These are phyloP conservation scores for Rhododendron williamsianum DNA, from an alignment of 148 eudicot genomes.

Conservation along the genomic window DNA sequence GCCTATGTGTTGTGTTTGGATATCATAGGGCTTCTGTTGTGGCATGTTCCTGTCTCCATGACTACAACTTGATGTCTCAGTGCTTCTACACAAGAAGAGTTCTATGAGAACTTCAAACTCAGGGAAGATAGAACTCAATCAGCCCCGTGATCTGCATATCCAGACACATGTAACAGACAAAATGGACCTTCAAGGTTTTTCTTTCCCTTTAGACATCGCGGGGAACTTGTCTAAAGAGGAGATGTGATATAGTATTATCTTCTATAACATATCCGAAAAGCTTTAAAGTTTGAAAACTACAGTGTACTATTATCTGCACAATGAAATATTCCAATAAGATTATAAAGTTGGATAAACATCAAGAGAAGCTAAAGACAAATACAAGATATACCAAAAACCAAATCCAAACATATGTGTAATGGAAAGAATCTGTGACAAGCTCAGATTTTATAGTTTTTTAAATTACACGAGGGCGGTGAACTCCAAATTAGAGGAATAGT, in stretches of 20 bases:
- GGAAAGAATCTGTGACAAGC: not conserved
- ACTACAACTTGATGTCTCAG: not conserved
- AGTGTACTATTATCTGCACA: not conserved
- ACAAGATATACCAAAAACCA: not conserved
- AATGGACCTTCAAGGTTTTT: not conserved
- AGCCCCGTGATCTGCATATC: not conserved
- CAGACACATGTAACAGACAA: not conserved
- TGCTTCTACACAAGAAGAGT: conserved; percentile 6
- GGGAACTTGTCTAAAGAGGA: not conserved
- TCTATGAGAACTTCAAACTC: not conserved
- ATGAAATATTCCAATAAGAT: not conserved
- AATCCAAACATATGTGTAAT: not conserved
- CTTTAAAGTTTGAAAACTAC: not conserved
- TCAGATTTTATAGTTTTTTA: too few relatives aligned
- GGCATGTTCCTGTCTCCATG: conserved; percentile 31
- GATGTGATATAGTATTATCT: not conserved
- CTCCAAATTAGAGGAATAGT: not conserved
- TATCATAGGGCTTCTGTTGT: conserved; percentile 30
- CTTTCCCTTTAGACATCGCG: not conserved
- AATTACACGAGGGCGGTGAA: not conserved
- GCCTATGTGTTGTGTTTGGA: conserved; percentile 31
- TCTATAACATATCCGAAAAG: not conserved
- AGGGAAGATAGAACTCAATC: not conserved
- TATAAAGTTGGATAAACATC: not conserved
- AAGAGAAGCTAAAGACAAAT: not conserved